Evolutionary conservation across 495 filamentous ascomycete species (phyloP).

Genomic region (Paragyromitra xinjiangensis): DNA sequence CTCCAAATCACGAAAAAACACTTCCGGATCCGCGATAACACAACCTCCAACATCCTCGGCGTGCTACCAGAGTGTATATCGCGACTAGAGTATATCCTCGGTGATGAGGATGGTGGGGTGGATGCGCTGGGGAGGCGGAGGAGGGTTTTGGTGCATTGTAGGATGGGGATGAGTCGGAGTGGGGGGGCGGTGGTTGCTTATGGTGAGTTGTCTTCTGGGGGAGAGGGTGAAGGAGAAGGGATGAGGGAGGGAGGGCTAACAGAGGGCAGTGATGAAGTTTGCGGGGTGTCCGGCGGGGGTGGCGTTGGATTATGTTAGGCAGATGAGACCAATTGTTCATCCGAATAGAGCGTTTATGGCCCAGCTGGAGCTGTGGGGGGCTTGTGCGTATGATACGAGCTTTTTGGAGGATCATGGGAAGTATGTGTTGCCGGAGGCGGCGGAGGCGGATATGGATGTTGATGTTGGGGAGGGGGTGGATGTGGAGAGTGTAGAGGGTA

Average conservation of each 20-base stretch:
- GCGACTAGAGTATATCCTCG: constrained; percentile 9
- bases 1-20: constrained; percentile 29
- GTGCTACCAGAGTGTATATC: constrained; percentile 34
- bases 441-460: neutral
- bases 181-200: constrained; percentile 49
- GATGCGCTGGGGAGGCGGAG: neutral
- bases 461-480: neutral
- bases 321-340: constrained; percentile 42
- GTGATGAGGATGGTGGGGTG: constrained; percentile 16
- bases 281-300: constrained; percentile 30
- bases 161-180: constrained; percentile 46
- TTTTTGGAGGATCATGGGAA: constrained; percentile 27
- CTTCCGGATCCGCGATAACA: constrained; percentile 46
- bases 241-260: neutral
- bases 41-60: constrained; percentile 31
- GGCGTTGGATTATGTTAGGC: constrained; percentile 32
- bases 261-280: constrained; percentile 35
- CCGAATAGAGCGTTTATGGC: constrained; percentile 49
- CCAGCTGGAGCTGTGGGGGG: constrained; percentile 48
- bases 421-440: neutral
- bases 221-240: neutral
- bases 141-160: constrained; percentile 41
- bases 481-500: neutral
- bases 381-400: constrained; percentile 42
- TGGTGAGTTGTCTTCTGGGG: neutral